Evolutionary conservation across 371 early-diverging fungal species (phyloP).

Genomic region (Mortierella sp.): DNA sequence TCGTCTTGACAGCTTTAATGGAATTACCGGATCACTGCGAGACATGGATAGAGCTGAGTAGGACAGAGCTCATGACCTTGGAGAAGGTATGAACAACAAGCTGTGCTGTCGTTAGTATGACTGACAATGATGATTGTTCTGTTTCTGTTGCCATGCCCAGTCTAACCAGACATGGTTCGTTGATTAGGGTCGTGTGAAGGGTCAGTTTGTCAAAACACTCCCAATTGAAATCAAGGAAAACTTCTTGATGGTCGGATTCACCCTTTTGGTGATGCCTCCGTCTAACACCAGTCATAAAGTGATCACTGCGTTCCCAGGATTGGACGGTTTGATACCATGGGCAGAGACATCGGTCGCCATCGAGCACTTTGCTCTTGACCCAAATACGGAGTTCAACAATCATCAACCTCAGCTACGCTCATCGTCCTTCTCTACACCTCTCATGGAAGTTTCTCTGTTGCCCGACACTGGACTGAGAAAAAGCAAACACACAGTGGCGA

Average conservation of each 20-base stretch:
- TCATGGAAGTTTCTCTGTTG: conserved; percentile 22
- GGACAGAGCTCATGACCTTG: conserved; percentile 39
- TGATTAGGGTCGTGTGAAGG: conserved; percentile 26
- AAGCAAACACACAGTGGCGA: conserved; percentile 46
- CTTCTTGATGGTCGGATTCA: conserved; percentile 41
- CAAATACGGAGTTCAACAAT: background rate
- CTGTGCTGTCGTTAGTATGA: too few relatives aligned
- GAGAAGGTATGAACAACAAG: conserved; percentile 22
- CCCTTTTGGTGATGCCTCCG: conserved; percentile 39
- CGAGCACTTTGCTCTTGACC: conserved; percentile 30
- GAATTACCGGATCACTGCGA: conserved; percentile 20
- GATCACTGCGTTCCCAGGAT: conserved; percentile 22
- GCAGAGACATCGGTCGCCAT: conserved; percentile 48
- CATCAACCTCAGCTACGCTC: background rate
- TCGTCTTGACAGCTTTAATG: conserved; percentile 44
- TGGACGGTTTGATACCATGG: conserved; percentile 49
- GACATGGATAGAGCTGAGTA: conserved; percentile 43
- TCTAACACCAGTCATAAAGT: conserved; percentile 18
- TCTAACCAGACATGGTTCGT: background rate
- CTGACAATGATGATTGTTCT: too few relatives aligned
- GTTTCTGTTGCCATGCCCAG: background rate
- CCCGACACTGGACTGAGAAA: conserved; percentile 24
- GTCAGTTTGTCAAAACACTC: conserved; percentile 42
- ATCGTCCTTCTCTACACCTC: conserved; percentile 17
- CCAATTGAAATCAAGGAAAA: conserved; percentile 34